Conservation (phyloP, 805 yeast genomes). For the Clavispora vitiphila region DNA sequence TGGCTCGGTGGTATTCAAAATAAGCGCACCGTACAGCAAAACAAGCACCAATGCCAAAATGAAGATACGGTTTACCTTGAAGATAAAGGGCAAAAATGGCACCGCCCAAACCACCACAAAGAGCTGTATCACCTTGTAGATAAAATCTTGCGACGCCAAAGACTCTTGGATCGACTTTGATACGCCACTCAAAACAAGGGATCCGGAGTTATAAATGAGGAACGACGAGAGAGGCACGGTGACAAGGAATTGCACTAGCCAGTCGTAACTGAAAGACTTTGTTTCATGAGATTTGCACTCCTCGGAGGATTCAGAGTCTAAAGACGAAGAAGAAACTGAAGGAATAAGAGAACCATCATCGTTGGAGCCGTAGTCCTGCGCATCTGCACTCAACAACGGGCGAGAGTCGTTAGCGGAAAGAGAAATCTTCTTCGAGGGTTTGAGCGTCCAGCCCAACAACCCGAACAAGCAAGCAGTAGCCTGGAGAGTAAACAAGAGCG, state of each 20-base stretch:
- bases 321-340: slow-evolving; percentile 21
- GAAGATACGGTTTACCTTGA: slow-evolving; percentile 55
- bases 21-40: slow-evolving; percentile 27
- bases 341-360: slow-evolving; percentile 9
- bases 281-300: slow-evolving; percentile 19
- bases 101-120: slow-evolving; percentile 30
- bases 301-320: slow-evolving; percentile 18
- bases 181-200: slow-evolving; percentile 56
- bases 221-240: slow-evolving; percentile 62
- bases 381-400: slow-evolving; percentile 25
- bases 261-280: slow-evolving; percentile 61
- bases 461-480: slow-evolving; percentile 50
- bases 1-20: slow-evolving; percentile 45
- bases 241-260: slow-evolving; percentile 70
- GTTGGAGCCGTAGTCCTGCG: slow-evolving; percentile 10
- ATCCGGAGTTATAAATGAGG: slow-evolving; percentile 50
- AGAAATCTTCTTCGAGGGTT: slow-evolving; percentile 4
- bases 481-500: slow-evolving; percentile 42
- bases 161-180: slow-evolving; percentile 73
- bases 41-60: slow-evolving; percentile 35
- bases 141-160: slow-evolving; percentile 32
- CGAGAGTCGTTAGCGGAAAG: slow-evolving; percentile 11
- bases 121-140: slow-evolving; percentile 24
- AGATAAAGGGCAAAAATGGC: slow-evolving; percentile 64
- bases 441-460: slow-evolving; percentile 42